Percentiles rank a stretch among this genome's conserved stretches.
Conservation (phyloP, 805 yeast genomes). For the Saccharomycopsis synnaedendra region DNA sequence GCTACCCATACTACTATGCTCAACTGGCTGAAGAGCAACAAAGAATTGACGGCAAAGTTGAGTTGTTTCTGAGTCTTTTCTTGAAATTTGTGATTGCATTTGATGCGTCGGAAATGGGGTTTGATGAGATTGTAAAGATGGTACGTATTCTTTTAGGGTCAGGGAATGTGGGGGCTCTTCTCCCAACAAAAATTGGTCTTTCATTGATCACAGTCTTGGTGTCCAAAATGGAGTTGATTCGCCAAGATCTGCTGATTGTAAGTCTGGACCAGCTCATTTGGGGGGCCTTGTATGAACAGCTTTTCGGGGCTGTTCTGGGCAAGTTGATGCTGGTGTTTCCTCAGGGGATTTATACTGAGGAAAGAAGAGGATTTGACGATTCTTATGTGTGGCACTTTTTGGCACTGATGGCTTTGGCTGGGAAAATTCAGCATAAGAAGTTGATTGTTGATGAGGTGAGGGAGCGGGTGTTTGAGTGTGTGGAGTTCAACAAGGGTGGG, state of each 20-base stretch:
- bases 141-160: constrained; percentile 59
- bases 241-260: constrained; percentile 38
- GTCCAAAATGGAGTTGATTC: constrained; percentile 84
- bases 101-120: constrained; percentile 63
- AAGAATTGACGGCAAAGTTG: constrained; percentile 45
- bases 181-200: constrained; percentile 72
- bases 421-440: constrained; percentile 83
- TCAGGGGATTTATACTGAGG: constrained; percentile 8
- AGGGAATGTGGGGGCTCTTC: constrained; percentile 41
- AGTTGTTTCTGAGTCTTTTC: constrained; percentile 68
- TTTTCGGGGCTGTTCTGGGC: constrained; percentile 71
- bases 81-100: constrained; percentile 77
- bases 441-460: constrained; percentile 89
- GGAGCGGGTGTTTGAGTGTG: constrained; percentile 83
- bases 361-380: constrained; percentile 37
- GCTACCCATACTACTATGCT: constrained; percentile 49
- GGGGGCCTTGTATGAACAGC: constrained; percentile 70
- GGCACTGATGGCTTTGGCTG: constrained; percentile 88
- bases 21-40: constrained; percentile 41
- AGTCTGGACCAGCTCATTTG: constrained; percentile 45
- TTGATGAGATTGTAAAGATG: constrained; percentile 68
- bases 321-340: constrained; percentile 62
- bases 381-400: constrained; percentile 94
- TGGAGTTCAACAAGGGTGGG: constrained; percentile 64
- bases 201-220: constrained; percentile 81